Evolutionary conservation across 768 basidiomycete genomes (phyloP), one percentile per base, ranked within the genome.

Genomic region (Leccinum disarticulatum): DNA sequence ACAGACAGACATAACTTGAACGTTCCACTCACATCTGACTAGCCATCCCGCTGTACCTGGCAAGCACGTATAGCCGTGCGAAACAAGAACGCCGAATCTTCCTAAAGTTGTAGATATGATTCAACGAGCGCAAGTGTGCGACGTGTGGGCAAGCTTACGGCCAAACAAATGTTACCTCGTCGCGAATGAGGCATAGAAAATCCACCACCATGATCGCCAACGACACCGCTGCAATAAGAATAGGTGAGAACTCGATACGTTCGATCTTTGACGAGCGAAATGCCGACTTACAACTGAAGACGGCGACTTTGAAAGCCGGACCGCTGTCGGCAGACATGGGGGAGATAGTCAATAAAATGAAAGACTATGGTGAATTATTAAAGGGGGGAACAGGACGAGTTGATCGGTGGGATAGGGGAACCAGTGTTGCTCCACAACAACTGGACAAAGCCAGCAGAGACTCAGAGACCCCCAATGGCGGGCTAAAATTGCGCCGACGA

Each of bases 91-190:
- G 6, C 4, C 56, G 54, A 25, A 65, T 13, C 13, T 46, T 57
- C 33, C 68, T 70, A 50, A 7, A 31, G 27, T 33, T 3, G 3
- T 2, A 19, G 22, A 22, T 27, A n/a, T 51, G n/a, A 15, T 36
- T 53, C 10, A 14, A 49, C 6, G 9, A 35, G 30, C 5, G 15
- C 6, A 35, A 6, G 19, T 8, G 6, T 17, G 8, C 7, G 33
- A 31, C 47, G 15, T 19, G 3, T 4, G 6, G 13, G n/a, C 2
- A 6, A 60, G 28, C 70, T 64, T 35, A 71, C 68, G 68, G 61
- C 68, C 68, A 71, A 19, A 71, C 31, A 9, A 52, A 3, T 35
- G 55, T 62, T 15, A 38, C 8, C 49, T 71, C 70, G 7, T 68
- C 63, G 3, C 57, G 49, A 1, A 72, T 11, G 1, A 58, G 49